phyloP scores from a whole-genome alignment of 805 yeast genomes.

The Saturnispora sekii region DNA sequence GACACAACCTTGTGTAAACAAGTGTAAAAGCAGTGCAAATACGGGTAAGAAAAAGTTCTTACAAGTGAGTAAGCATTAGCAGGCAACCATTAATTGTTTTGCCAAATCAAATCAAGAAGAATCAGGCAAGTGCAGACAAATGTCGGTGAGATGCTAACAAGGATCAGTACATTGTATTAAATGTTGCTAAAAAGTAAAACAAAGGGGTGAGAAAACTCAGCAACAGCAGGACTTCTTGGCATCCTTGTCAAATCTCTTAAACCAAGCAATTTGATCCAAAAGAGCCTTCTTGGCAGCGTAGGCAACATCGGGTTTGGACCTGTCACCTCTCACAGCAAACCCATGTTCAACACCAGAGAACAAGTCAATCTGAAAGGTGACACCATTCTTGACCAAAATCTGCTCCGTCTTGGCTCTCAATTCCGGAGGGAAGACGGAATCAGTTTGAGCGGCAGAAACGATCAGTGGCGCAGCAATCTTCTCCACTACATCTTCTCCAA shows the following conservation, averaged over 20 bases:
- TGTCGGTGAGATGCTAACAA: no score
- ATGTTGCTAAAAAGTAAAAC: no score
- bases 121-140: no score
- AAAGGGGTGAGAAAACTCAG: not conserved
- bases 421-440: constrained; percentile 52
- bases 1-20: no score
- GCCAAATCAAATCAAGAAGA: no score
- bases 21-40: no score
- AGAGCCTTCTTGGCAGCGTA: constrained; percentile 64
- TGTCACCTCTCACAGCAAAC: constrained; percentile 71
- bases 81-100: no score
- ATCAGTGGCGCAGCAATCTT: constrained; percentile 50
- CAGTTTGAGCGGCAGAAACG: constrained; percentile 69
- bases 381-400: constrained; percentile 36
- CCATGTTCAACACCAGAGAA: constrained; percentile 68
- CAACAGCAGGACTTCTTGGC: constrained; percentile 1
- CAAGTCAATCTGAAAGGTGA: constrained; percentile 49
- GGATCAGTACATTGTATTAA: no score
- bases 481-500: constrained; percentile 53
- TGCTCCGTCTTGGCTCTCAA: constrained; percentile 53
- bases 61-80: no score
- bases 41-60: no score
- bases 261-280: constrained; percentile 33
- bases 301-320: constrained; percentile 37
- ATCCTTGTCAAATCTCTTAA: constrained; percentile 27